Evolutionary conservation across 2,329 filamentous ascomycete genomes (phyloP).

Genomic region (Aspergillus aculeatus): DNA sequence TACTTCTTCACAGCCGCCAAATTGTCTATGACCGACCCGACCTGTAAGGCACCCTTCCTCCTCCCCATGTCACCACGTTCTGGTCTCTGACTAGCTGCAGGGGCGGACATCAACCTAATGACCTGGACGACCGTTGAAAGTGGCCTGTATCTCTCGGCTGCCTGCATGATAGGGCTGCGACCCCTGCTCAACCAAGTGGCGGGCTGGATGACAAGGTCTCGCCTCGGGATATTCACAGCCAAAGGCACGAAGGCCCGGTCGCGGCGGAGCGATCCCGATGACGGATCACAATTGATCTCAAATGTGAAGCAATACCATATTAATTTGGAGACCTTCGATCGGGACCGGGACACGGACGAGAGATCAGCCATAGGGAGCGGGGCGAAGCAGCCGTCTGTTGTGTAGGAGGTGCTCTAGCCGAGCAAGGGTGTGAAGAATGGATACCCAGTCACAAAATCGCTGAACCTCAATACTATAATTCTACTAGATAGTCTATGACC

Average conservation of each 20-base stretch:
- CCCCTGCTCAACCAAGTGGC: not conserved
- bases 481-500: too few relatives aligned
- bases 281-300: not conserved
- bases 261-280: not conserved
- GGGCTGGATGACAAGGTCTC: constrained; percentile 8
- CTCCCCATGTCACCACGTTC: not conserved
- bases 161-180: not conserved
- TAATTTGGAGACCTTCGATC: not conserved
- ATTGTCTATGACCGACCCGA: not conserved
- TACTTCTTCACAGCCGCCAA: not conserved
- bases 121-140: constrained; percentile 1
- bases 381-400: too few relatives aligned
- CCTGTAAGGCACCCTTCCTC: not conserved
- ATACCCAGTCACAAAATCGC: too few relatives aligned
- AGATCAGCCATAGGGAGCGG: not conserved
- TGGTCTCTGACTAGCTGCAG: not conserved
- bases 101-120: not conserved
- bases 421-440: not conserved
- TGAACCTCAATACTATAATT: too few relatives aligned
- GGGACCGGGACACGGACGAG: not conserved
- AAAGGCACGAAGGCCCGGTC: not conserved
- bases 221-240: not conserved
- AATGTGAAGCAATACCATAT: not conserved
- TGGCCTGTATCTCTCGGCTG: not conserved
- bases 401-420: not conserved